Percentiles rank a stretch among this genome's conserved stretches.
Evolutionary conservation across 108 stramenopile species (phyloP).

Genomic region (Skeletonema tropicum): DNA sequence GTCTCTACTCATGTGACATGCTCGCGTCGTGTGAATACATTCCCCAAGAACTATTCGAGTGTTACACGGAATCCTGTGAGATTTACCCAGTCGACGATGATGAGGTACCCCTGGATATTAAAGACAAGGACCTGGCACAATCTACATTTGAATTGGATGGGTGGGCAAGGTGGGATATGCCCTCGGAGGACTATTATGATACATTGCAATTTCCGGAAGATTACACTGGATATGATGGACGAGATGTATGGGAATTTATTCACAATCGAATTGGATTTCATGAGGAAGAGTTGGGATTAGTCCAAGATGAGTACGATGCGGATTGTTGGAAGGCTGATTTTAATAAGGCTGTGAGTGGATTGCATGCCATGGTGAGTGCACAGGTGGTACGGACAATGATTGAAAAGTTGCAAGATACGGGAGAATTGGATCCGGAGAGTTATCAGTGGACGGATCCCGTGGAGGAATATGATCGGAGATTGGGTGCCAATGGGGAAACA

Average conservation of each 20-base stretch:
- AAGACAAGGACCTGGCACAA: conserved; percentile 56
- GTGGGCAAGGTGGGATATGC: conserved; percentile 93
- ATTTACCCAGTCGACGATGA: conserved; percentile 91
- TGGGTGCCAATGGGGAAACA: conserved; percentile 76
- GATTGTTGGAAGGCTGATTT: conserved; percentile 91
- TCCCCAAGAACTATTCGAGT: conserved; percentile 88
- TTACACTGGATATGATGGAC: conserved; percentile 89
- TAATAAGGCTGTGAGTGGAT: conserved; percentile 85
- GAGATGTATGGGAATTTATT: conserved; percentile 82
- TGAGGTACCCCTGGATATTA: conserved; percentile 63
- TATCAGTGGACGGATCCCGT: conserved; percentile 73
- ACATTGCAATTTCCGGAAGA: conserved; percentile 79
- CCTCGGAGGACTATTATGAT: conserved; percentile 90
- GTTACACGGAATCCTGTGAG: conserved; percentile 89
- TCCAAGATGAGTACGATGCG: conserved; percentile 72
- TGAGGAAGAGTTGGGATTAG: too few relatives aligned
- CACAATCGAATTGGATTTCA: conserved; percentile 80
- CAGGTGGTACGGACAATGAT: conserved; percentile 78
- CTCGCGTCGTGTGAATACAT: conserved; percentile 90
- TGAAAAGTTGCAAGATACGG: conserved; percentile 64
- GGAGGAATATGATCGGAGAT: conserved; percentile 75
- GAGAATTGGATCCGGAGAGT: conserved; percentile 52
- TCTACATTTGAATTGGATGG: conserved; percentile 84
- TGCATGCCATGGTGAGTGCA: conserved; percentile 84
- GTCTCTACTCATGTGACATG: conserved; percentile 84